These are phyloP conservation scores for Groenewaldozyma auringiensis DNA, from an alignment of 1,139 yeast genomes.

Conservation along the genomic window DNA sequence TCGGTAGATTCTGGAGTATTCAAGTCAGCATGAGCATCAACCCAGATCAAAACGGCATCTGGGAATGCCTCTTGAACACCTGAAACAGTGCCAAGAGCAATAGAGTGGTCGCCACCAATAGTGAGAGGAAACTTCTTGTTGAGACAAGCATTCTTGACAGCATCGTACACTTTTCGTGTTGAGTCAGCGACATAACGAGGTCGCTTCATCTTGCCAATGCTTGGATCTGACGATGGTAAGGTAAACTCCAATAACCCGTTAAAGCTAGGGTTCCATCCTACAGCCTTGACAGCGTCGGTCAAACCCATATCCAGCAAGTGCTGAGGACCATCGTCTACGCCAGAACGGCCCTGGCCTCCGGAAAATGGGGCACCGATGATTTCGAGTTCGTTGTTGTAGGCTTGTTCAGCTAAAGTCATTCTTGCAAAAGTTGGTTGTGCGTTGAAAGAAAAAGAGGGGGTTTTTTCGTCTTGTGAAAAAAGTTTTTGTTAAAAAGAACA, in stretches of 20 bases:
- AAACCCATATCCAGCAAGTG: constrained; percentile 68
- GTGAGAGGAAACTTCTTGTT: constrained; percentile 65
- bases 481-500: background rate
- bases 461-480: background rate
- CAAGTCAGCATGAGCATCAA: constrained; percentile 97
- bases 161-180: constrained; percentile 53
- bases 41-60: constrained; percentile 87
- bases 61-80: constrained; percentile 78
- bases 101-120: constrained; percentile 94
- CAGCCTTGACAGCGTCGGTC: constrained; percentile 47
- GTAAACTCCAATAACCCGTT: constrained; percentile 47
- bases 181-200: constrained; percentile 72
- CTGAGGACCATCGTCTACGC: constrained; percentile 92
- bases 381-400: constrained; percentile 16
- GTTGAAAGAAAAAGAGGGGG: background rate
- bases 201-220: constrained; percentile 53
- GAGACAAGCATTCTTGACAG: constrained; percentile 49
- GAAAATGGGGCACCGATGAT: constrained; percentile 82
- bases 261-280: constrained; percentile 66
- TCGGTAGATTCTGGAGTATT: constrained; percentile 83
- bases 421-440: background rate
- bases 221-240: constrained; percentile 30
- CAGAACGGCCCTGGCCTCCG: constrained; percentile 94
- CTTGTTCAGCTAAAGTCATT: background rate
- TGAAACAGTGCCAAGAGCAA: constrained; percentile 87